These are phyloP conservation scores for Scedosporium dehoogii DNA, from an alignment of 2,329 filamentous ascomycete genomes.

Conservation along the genomic window DNA sequence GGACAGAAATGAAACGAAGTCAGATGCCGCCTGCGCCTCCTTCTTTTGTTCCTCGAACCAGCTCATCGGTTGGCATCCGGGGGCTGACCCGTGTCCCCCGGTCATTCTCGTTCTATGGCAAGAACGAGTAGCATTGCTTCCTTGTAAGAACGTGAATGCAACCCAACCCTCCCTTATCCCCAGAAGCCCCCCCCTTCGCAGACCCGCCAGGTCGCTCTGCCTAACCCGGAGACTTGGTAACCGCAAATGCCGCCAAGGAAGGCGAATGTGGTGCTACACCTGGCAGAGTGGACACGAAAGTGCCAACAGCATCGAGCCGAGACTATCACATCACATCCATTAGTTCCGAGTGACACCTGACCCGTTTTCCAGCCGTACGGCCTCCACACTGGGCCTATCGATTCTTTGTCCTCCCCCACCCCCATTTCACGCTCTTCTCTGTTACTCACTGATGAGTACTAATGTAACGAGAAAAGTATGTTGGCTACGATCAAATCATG, in stretches of 20 bases:
- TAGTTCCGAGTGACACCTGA: background rate
- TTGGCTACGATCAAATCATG: no score
- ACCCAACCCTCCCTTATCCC: background rate
- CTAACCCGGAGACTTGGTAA: background rate
- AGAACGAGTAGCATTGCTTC: no score
- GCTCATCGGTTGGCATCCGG: no score
- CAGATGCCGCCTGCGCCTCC: no score
- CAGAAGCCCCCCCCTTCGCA: background rate
- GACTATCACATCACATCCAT: background rate
- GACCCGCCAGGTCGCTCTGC: background rate
- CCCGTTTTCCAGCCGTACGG: background rate
- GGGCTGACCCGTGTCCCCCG: no score
- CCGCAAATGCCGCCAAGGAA: background rate
- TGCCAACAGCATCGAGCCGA: background rate
- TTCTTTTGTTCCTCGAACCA: no score
- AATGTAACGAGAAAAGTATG: no score
- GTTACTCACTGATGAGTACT: no score
- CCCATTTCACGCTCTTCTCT: background rate
- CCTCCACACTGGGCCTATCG: background rate
- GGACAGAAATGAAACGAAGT: no score
- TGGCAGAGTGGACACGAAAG: background rate
- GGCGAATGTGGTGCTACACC: background rate
- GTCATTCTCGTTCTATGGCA: no score
- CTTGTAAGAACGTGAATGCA: no score
- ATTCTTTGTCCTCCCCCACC: background rate